Evolutionary conservation across 2,329 filamentous ascomycete genomes (phyloP), one percentile per base, ranked within the genome.

Genomic region (Calonectria hawksworthii): DNA sequence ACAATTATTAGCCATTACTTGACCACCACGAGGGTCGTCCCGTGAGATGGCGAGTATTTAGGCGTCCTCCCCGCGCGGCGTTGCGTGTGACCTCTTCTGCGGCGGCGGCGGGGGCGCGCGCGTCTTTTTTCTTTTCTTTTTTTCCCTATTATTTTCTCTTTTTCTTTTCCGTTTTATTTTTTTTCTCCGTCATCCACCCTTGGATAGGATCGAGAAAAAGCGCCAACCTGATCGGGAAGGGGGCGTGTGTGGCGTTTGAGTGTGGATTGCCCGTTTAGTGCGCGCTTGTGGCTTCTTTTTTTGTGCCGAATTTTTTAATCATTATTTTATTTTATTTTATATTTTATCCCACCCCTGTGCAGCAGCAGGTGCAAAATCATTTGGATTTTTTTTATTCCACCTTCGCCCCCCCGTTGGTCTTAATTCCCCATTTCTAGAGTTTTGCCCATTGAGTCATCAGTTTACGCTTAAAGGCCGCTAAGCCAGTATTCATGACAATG

Each of bases 1-100:
- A n/a, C 38, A 63, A 41, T 21, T 26, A 23, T 26, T 2, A 41
- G 14, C 56, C 56, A 63, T 63, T 28, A 4, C 51, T 47, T 54
- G 56, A 47, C 56, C 47, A 59, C 36, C 50, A 65, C 32, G 18
- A 69, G 34, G n/a, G 51, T 32, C 65, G 54, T 68, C 70, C 36
- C 70, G 70, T 73, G 65, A 73, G 70, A 13, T 68, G 52, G 30
- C 26, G 41, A 61, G 51, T 34, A 65, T 26, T 21, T 36, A 41
- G 54, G 52, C 70, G 52, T 16, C 41, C 26, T 67, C 65, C 47
- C 56, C 56, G 56, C 56, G 56, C 36, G 71, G 71, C 50, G 66
- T 73, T 73, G 66, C 71, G 71, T 69, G 71, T 73, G 71, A 73
- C 71, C 66, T 51, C 38, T 64, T 65, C 23, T 68, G 36, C 36